Percentiles rank a stretch among this genome's conserved stretches.
Evolutionary conservation across 2,329 filamentous ascomycete genomes (phyloP).

Genomic region (Monosporascus sp.): DNA sequence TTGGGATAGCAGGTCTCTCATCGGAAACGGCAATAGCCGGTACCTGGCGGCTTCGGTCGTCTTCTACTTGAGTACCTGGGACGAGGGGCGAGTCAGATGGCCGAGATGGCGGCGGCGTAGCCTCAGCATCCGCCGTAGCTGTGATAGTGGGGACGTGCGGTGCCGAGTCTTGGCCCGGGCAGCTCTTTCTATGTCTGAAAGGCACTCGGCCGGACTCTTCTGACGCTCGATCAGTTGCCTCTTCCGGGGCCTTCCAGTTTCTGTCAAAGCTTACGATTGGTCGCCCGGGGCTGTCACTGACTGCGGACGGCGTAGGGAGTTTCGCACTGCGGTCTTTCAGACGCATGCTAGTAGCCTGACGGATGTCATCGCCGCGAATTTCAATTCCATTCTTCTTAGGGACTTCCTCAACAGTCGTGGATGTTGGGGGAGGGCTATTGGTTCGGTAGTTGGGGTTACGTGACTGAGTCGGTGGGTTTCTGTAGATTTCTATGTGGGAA

Average conservation of each 20-base stretch:
- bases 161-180: slow-evolving; percentile 22
- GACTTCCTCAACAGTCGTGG: slow-evolving; percentile 33
- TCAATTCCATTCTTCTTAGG: slow-evolving; percentile 74
- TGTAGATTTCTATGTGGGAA: slow-evolving; percentile 68
- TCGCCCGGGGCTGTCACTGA: slow-evolving; percentile 83
- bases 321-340: slow-evolving; percentile 81
- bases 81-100: slow-evolving; percentile 30
- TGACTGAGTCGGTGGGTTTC: slow-evolving; percentile 77
- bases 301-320: slow-evolving; percentile 80
- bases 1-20: slow-evolving; percentile 32
- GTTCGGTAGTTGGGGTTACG: slow-evolving; percentile 73
- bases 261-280: slow-evolving; percentile 97
- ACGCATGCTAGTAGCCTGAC: slow-evolving; percentile 83
- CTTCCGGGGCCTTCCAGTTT: slow-evolving; percentile 70
- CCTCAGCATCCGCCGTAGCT: slow-evolving; percentile 43
- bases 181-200: slow-evolving; percentile 25
- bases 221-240: slow-evolving; percentile 65
- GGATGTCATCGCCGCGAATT: slow-evolving; percentile 80
- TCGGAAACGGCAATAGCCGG: slow-evolving; percentile 49
- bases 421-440: slow-evolving; percentile 45
- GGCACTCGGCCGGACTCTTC: slow-evolving; percentile 34
- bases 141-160: slow-evolving; percentile 46
- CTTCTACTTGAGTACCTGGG: slow-evolving; percentile 41
- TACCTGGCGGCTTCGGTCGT: slow-evolving; percentile 33
- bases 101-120: slow-evolving; percentile 29